These are phyloP conservation scores for Panaeolus papilionaceus DNA, from an alignment of 768 basidiomycete species.

Conservation along the genomic window DNA sequence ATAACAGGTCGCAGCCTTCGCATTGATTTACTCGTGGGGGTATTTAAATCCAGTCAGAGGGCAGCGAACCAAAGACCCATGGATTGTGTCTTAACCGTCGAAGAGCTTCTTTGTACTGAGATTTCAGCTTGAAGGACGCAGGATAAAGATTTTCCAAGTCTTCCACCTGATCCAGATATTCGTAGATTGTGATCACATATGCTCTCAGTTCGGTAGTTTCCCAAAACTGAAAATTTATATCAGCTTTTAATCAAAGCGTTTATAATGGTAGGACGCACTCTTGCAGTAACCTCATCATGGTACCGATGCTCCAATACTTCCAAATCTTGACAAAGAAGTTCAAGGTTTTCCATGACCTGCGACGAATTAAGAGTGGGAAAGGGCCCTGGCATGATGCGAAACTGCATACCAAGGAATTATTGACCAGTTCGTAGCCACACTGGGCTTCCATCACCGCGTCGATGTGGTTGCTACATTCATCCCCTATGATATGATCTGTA, in stretches of 20 bases:
- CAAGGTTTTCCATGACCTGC: not conserved
- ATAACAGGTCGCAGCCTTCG: not conserved
- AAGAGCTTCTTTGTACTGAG: not conserved
- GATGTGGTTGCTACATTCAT: not conserved
- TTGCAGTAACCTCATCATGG: not conserved
- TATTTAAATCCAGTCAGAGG: not conserved
- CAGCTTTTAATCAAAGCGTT: too few relatives aligned
- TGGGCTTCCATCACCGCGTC: not conserved
- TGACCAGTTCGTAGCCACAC: not conserved
- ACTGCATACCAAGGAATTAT: not conserved
- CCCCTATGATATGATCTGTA: not conserved
- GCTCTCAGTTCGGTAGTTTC: not conserved
- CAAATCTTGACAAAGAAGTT: not conserved
- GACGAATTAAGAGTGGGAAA: too few relatives aligned
- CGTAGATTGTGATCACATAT: not conserved
- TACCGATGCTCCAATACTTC: not conserved
- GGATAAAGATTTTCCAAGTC: not conserved
- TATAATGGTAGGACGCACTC: not conserved
- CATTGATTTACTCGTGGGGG: not conserved
- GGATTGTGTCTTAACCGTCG: not conserved
- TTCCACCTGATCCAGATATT: not conserved
- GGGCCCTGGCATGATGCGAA: too few relatives aligned
- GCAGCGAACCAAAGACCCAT: not conserved
- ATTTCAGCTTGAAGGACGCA: not conserved
- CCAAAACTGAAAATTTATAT: not conserved